These are phyloP conservation scores for Pseudopediastrum boryanum DNA, from an alignment of 139 green algal genomes.

Conservation along the genomic window DNA sequence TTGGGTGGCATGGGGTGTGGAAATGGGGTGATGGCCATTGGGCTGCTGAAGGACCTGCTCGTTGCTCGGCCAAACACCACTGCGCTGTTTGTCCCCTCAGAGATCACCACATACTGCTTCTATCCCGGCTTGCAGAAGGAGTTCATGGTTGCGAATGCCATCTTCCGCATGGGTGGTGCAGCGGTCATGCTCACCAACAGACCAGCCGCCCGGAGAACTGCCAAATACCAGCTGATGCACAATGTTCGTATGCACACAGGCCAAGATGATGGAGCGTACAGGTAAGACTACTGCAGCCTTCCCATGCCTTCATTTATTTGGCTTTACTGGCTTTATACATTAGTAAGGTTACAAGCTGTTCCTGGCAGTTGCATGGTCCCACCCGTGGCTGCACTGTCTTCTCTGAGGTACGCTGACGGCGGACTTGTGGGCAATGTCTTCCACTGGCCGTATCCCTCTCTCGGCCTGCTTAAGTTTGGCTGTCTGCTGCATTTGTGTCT, in stretches of 20 bases:
- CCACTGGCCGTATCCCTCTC: no score
- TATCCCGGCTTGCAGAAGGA: slow-evolving; percentile 40
- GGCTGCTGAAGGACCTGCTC: slow-evolving; percentile 68
- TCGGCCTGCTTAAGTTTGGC: no score
- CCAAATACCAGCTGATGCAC: slow-evolving; percentile 47
- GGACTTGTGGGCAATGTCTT: no score
- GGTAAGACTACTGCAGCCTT: slow-evolving; percentile 46
- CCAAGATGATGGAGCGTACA: slow-evolving; percentile 31
- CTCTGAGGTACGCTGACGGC: no score
- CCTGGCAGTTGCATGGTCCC: no score
- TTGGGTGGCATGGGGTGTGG: slow-evolving; percentile 78
- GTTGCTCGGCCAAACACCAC: slow-evolving; percentile 41
- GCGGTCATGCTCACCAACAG: slow-evolving; percentile 64
- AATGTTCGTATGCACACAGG: slow-evolving; percentile 51
- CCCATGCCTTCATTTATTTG: no score
- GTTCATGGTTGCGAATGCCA: slow-evolving; percentile 43
- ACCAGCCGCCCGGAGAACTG: neutral
- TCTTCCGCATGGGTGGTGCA: slow-evolving; percentile 51
- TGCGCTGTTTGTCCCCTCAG: slow-evolving; percentile 38
- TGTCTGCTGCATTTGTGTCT: no score
- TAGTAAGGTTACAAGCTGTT: no score
- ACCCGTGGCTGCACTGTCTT: no score
- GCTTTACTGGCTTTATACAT: no score
- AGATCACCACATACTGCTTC: slow-evolving; percentile 49
- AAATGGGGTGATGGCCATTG: slow-evolving; percentile 69